Base-by-base conservation (phyloP, 345 rosid species). In the Euphorbia pulcherrima region DNA sequence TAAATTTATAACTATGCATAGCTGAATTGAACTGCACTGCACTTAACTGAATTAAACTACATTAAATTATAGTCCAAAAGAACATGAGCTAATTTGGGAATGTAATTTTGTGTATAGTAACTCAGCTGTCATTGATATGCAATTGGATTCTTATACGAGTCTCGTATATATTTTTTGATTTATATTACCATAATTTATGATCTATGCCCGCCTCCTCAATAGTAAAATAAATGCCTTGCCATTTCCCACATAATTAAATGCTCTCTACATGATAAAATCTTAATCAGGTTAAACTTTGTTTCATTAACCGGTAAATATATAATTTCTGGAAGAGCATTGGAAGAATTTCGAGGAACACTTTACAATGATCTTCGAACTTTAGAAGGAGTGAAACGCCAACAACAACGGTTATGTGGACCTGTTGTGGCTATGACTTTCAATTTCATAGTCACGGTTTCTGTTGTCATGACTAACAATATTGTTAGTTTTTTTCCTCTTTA, bases 351-450 rank as follows among this genome's bases (percentile, higher is more conserved):
- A 79, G 78, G 97, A 39, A 75, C 89, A 66, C 73, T 91, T 5
- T 87, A 89, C 83, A 94, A 86, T 70, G 96, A 91, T 74, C 82
- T 94, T 68, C 81, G 89, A 76, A 86, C 93, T 61, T 83, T 97
- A 3, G 93, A 88, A 57, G 96, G 93, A 39, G 96, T 97, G 40
- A 91, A 89, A 82, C 78, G 89, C 51, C 92, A 88, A 30, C 96
- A 91, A 73, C 97, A 89, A 71, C 78, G 93, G 26, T 75, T 85
- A 24, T 91, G 97, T 60, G 97, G 97, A 13, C 97, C 96, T 9
- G 77, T 82, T 44, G 83, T 81, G 70, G 97, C 97, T 0, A 86
- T 91, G 95, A 72, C 96, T 33, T 94, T 94, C 82, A 94, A 94
- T 80, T 94, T 94, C 76, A 5, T 88, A 68, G 96, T 91, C 52